A percentile compares a stretch with the other conserved stretches of the same genome.
These are phyloP conservation scores for Lentinula boryana DNA, from an alignment of 768 basidiomycete species.

Conservation along the genomic window DNA sequence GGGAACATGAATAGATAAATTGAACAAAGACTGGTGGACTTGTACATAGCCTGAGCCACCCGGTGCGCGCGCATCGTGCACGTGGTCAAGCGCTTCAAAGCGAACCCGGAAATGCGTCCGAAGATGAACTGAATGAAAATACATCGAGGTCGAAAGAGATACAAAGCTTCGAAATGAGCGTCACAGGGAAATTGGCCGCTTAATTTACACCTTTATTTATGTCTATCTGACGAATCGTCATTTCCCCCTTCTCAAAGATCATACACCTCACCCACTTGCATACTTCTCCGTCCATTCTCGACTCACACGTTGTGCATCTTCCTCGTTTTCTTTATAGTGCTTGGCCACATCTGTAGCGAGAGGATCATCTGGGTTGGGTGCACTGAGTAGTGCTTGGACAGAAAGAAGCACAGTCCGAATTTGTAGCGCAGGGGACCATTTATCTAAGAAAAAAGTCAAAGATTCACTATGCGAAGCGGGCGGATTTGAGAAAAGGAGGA, in stretches of 20 bases:
- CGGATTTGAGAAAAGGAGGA: not conserved
- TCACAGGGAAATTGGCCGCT: not conserved
- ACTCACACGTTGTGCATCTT: slow-evolving; percentile 87
- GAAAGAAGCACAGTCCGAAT: slow-evolving; percentile 97
- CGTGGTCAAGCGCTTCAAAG: not conserved
- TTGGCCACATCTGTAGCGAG: slow-evolving; percentile 94
- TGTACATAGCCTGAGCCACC: not conserved
- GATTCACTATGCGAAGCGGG: not conserved
- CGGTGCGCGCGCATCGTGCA: not conserved
- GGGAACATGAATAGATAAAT: not conserved
- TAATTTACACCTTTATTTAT: not conserved
- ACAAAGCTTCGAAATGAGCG: not conserved
- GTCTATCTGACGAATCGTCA: not conserved
- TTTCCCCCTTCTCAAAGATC: not conserved
- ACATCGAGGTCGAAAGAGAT: not conserved
- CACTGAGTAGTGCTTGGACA: slow-evolving; percentile 91
- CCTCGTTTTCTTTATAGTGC: slow-evolving; percentile 97
- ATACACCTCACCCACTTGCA: slow-evolving; percentile 30
- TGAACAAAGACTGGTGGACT: not conserved
- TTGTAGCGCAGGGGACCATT: slow-evolving; percentile 98
- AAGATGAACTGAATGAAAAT: not conserved
- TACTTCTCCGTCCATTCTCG: slow-evolving; percentile 94
- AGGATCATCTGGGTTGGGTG: slow-evolving; percentile 96
- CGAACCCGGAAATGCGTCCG: no score
- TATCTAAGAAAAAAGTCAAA: slow-evolving; percentile 49